Conservation (phyloP, 2,329 filamentous ascomycete species). For the Neopestalotiopsis rosae region DNA sequence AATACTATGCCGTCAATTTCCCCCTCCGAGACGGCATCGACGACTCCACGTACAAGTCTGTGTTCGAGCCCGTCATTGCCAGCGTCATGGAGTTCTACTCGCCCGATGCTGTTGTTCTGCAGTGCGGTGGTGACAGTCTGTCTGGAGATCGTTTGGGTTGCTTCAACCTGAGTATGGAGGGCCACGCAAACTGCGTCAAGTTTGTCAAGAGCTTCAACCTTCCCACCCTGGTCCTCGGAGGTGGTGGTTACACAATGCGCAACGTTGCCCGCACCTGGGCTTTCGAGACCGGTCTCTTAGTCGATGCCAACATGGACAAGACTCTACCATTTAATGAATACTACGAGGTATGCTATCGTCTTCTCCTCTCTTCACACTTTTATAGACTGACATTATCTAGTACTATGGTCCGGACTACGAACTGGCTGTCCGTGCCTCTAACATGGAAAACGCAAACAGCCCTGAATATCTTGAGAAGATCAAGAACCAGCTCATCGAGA, state of each 20-base stretch:
- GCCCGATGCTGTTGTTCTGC: slow-evolving; percentile 90
- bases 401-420: slow-evolving; percentile 93
- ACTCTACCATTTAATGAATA: slow-evolving; percentile 97
- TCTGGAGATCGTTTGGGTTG: slow-evolving; percentile 93
- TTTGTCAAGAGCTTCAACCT: slow-evolving; percentile 87
- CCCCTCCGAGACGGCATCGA: slow-evolving; percentile 92
- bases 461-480: slow-evolving; percentile 82
- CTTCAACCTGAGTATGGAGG: slow-evolving; percentile 97
- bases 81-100: slow-evolving; percentile 87
- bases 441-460: slow-evolving; percentile 91
- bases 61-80: slow-evolving; percentile 90
- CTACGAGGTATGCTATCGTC: slow-evolving; percentile 65
- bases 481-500: slow-evolving; percentile 81
- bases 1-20: slow-evolving; percentile 90
- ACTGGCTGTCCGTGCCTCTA: slow-evolving; percentile 85
- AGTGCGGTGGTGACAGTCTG: slow-evolving; percentile 94
- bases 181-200: slow-evolving; percentile 91
- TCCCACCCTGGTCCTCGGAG: slow-evolving; percentile 90
- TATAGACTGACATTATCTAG: slow-evolving; percentile 52
- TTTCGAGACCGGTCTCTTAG: slow-evolving; percentile 90
- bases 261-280: slow-evolving; percentile 98
- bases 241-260: slow-evolving; percentile 95
- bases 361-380: not conserved
- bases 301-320: slow-evolving; percentile 79
- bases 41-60: slow-evolving; percentile 84